Percentiles rank a stretch among this genome's conserved stretches.
Conservation (phyloP, 2,329 filamentous ascomycete genomes). For the Aspergillus sp. region DNA sequence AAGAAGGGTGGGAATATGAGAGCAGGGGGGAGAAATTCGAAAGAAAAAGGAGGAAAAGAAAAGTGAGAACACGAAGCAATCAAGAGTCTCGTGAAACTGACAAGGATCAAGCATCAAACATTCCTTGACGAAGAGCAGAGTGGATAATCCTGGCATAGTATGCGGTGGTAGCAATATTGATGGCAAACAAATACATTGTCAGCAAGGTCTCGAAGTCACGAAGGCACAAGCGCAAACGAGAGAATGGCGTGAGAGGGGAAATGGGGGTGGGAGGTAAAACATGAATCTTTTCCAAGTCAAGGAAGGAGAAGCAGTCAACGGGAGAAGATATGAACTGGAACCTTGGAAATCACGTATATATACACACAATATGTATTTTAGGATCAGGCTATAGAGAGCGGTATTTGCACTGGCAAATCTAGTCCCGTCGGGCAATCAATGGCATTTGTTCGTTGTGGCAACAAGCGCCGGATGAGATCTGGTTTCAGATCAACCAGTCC, state of each 20-base stretch:
- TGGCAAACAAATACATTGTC: background rate
- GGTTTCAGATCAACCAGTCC: no score
- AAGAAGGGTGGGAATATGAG: slow-evolving; percentile 12
- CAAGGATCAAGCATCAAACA: slow-evolving; percentile 14
- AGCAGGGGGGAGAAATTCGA: background rate
- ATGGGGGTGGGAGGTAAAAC: no score
- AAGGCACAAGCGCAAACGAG: background rate
- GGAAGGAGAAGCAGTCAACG: background rate
- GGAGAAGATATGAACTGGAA: background rate
- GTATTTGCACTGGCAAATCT: no score
- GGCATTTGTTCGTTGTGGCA: no score
- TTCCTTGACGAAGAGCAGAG: background rate
- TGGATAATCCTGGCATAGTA: background rate
- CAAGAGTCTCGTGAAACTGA: slow-evolving; percentile 6
- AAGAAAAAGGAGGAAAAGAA: background rate
- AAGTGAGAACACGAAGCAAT: slow-evolving; percentile 11
- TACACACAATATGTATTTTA: no score
- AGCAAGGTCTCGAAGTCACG: background rate
- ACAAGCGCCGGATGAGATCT: no score
- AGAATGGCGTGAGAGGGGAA: background rate
- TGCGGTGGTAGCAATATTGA: background rate
- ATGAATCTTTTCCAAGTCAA: no score
- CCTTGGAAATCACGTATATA: no score
- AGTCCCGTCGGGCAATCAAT: no score
- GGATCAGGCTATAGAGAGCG: background rate